A percentile compares a stretch with the other conserved stretches of the same genome.
These are phyloP conservation scores for Boletus sensibilis DNA, from an alignment of 768 basidiomycete species.

Conservation along the genomic window DNA sequence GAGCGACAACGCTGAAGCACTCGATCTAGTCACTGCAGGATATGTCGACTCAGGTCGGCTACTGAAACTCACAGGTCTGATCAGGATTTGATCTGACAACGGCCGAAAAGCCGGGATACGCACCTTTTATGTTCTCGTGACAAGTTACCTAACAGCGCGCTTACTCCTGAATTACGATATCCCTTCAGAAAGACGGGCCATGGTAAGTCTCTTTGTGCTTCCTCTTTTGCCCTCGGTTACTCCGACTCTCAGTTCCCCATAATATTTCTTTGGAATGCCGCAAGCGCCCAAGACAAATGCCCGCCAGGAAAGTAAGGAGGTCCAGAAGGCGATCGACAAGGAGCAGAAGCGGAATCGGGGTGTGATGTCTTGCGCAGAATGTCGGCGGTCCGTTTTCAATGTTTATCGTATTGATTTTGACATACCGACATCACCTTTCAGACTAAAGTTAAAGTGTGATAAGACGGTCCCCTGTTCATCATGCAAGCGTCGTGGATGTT, in stretches of 20 bases:
- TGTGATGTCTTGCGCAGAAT: constrained; percentile 56
- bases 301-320: constrained; percentile 33
- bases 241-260: neutral
- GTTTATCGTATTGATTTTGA: neutral
- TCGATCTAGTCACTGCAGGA: neutral
- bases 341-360: constrained; percentile 65
- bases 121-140: neutral
- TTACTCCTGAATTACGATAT: constrained; percentile 7
- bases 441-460: constrained; percentile 72
- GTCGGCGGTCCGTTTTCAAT: constrained; percentile 46
- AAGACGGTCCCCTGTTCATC: constrained; percentile 58
- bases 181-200: neutral
- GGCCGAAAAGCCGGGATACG: neutral
- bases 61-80: neutral
- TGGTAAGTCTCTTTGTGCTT: constrained; percentile 1
- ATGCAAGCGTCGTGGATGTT: constrained; percentile 72
- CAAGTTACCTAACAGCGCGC: constrained; percentile 13
- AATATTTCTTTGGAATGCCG: constrained; percentile 39
- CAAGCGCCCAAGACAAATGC: constrained; percentile 48
- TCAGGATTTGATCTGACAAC: neutral
- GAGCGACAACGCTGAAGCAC: neutral
- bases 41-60: neutral
- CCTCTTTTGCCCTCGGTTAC: neutral
- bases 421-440: constrained; percentile 21
- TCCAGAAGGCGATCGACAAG: constrained; percentile 57